Evolutionary conservation across 257 asterid genomes (phyloP), one percentile per base, ranked within the genome.

Genomic region (Nicotiana attenuata): DNA sequence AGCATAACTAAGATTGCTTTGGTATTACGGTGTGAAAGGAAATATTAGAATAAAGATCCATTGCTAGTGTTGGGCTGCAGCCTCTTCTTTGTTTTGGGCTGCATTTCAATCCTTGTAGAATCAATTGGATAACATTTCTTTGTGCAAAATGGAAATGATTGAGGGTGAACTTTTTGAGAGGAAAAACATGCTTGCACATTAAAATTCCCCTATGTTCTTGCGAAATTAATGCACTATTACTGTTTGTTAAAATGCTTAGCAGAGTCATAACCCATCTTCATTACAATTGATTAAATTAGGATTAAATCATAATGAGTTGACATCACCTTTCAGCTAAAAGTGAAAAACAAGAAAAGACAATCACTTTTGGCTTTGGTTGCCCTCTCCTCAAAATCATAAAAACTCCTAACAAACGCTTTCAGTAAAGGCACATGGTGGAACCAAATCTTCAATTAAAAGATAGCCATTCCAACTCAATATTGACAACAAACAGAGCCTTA

Each of bases 391-490:
- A 78, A 76, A 69, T 31, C 55, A 5, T 65, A 45, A 73, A 28
- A 77, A 26, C 28, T 80, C 38, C 55, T 38, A 83, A 50, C 83
- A 3, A 80, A 57, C 81, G 24, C 68, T 59, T 79, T 20, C 29
- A 16, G 3, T 77, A 53, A 19, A 45, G 35, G 84, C 84, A 84
- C 82, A 80, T 81, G 87, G 84, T 76, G 84, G 47, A 79, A 38
- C 77, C 67, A 69, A 50, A 60, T 41, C 29, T 31, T 26, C 56
- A 35, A 15, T 75, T 75, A 50, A 47, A 50, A 75, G 29, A 50
- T 22, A 50, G 61, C 1, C 47, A 26, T 50, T 7, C 26, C 10
- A 52, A 50, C 56, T 41, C 47, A 41, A 41, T 41, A 41, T 41
- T 41, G 47, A 41, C 2, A 41, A 38, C 10, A 38, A 38, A 38